These are phyloP conservation scores for Populus trichocarpa DNA, from an alignment of 441 rosid genomes.

Conservation along the genomic window DNA sequence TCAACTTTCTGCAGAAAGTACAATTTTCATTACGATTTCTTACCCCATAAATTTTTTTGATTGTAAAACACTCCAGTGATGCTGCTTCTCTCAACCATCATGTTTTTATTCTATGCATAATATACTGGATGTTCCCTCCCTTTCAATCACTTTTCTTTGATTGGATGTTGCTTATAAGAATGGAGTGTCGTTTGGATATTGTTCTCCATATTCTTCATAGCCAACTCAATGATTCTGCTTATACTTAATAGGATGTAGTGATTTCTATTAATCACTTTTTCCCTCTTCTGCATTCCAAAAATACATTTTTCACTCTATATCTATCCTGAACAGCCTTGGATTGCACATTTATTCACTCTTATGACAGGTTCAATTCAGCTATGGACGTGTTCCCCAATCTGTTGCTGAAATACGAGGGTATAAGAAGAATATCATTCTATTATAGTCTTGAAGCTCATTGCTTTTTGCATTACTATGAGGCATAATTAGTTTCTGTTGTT, in stretches of 20 bases:
- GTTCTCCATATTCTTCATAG: too few relatives aligned
- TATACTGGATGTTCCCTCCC: not conserved
- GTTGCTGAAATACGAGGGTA: constrained; percentile 80
- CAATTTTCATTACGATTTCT: not conserved
- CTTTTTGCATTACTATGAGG: not conserved
- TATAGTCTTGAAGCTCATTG: not conserved
- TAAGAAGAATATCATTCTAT: not conserved
- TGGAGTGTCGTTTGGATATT: not conserved
- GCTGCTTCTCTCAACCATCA: not conserved
- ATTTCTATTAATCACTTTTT: too few relatives aligned
- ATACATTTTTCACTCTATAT: not conserved
- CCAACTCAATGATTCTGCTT: too few relatives aligned
- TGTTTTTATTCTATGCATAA: not conserved
- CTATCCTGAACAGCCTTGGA: not conserved
- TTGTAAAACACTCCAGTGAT: not conserved
- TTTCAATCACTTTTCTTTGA: not conserved
- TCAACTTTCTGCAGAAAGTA: not conserved
- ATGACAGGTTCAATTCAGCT: constrained; percentile 57
- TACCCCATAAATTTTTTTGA: not conserved
- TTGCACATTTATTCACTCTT: constrained; percentile 9
- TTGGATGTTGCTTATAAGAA: not conserved
- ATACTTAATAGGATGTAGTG: too few relatives aligned
- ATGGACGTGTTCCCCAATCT: constrained; percentile 61
- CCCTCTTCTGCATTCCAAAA: not conserved
- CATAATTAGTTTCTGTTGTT: constrained; percentile 10